Conservation (phyloP, 768 basidiomycete genomes). For the Rhizopogon vesiculosus region DNA sequence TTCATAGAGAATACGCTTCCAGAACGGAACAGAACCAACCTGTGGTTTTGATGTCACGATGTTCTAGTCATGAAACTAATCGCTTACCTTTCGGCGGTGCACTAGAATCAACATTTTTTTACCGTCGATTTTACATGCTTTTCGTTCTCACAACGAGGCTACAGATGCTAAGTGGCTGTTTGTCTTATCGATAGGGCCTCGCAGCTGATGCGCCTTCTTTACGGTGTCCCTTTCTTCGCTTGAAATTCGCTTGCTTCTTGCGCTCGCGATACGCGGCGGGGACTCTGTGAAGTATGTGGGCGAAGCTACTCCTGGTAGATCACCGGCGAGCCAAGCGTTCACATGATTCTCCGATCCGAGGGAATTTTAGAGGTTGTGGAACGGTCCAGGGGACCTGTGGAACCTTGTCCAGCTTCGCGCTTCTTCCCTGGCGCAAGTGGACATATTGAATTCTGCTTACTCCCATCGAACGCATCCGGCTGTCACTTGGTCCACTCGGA, state of each 20-base stretch:
- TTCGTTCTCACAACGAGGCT: background rate
- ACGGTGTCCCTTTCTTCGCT: constrained; percentile 18
- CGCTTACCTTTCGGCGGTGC: background rate
- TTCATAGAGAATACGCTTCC: constrained; percentile 24
- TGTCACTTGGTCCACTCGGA: background rate
- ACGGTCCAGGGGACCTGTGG: background rate
- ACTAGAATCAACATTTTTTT: background rate
- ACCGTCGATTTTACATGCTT: background rate
- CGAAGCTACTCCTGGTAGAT: constrained; percentile 7
- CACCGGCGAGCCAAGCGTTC: background rate
- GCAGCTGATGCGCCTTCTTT: constrained; percentile 30
- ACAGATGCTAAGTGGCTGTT: background rate
- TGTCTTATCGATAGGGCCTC: constrained; percentile 11
- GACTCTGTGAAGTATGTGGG: constrained; percentile 5
- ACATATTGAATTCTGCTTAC: background rate
- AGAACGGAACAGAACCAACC: constrained; percentile 25
- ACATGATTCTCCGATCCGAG: constrained; percentile 2
- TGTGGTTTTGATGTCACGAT: constrained; percentile 6
- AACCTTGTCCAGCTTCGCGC: background rate
- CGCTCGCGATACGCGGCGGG: constrained; percentile 11
- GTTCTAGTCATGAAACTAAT: constrained; percentile 3
- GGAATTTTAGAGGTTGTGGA: constrained; percentile 8
- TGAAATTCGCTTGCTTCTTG: constrained; percentile 5
- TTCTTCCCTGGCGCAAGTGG: background rate
- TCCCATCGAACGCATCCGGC: background rate